Evolutionary conservation across 2,329 filamentous ascomycete genomes (phyloP), one percentile per base, ranked within the genome.

Genomic region (Curvularia sp.): DNA sequence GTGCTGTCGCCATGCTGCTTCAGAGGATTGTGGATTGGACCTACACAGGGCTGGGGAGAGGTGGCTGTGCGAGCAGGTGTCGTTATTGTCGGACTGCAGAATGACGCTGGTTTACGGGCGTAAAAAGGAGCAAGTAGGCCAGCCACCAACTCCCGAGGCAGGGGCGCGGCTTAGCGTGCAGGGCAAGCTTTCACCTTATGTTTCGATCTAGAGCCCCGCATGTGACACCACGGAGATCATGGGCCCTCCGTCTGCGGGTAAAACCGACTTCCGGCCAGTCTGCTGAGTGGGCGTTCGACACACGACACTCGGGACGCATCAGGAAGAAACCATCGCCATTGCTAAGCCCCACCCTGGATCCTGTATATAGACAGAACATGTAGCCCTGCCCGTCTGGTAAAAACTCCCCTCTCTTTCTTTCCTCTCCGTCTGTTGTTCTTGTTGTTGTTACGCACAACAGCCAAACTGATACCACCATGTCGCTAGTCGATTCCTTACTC

Each of bases 1-100:
- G 62, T 57, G 64, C 60, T 62, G 59, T 60, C 61, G 70, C 70
- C 65, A 68, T 72, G 50, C 65, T 69, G 61, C 44, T 51, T 53
- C 51, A 42, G 66, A 65, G 70, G 66, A 69, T 62, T 26, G 65
- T 63, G 66, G 65, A 64, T 26, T 18, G 24, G 41, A 74, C 67
- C 67, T 72, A 72, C 70, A 68, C 67, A 68, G 66, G 65, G 67
- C 28, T 31, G 28, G 7, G 9, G 9, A 9, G 28, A 28, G 26
- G 26, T 5, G 26, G 26, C 67, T 65, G 60, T 57, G 61, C 62
- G 67, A 64, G 61, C n/a, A 13, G 68, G 62, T 63, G 62, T 64
- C 57, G 51, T 38, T 42, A 10, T 41, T 38, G 52, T 55, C 63
- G 62, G 26, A 28, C 43, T 47, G 53, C 47, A 42, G 47, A 58